Base-by-base conservation (phyloP, 495 filamentous ascomycete genomes). In the Xylaria nigripes region DNA sequence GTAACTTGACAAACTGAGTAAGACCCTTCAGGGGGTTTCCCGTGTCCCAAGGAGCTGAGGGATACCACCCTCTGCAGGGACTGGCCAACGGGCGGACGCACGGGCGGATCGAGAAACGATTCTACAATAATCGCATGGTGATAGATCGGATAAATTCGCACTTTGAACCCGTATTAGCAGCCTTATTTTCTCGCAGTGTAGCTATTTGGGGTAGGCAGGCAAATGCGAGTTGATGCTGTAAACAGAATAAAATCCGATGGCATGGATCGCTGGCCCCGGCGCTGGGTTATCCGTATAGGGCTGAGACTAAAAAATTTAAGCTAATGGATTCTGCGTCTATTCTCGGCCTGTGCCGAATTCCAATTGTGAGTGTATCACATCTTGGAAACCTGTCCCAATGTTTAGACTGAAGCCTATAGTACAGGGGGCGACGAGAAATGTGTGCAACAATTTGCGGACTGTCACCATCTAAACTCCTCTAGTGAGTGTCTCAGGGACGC, bases 311-410 rank as follows among this genome's bases (percentile, higher is more conserved):
- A 5, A 45, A 18, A 55, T 8, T 36, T 45, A 43, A 42, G 45
- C 46, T 45, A 44, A 49, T 49, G 13, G 27, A 49, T 48, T 55
- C 53, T 55, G 53, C 53, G 53, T 38, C 53, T 45, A 55, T 55
- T 50, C 50, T 55, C 46, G 53, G 53, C 46, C 24, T 27, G 45
- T 48, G 34, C 45, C 46, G 53, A 49, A 55, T 36, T 45, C 46
- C 30, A 49, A 44, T 38, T 34, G 45, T n/a, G n/a, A n/a, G n/a
- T n/a, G n/a, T 21, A 50, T 38, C 45, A 45, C 36, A 12, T 40
- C 32, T 8, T 36, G 32, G 6, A 36, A 36, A 12, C 13, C 32
- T 36, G 32, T 5, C 6, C 15, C 6, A 36, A 12, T n/a, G n/a
- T n/a, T 2, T 24, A 45, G 34, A 36, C 34, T 40, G 12, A 45